Conservation (phyloP, 2,329 filamentous ascomycete species). For the Colletotrichum cordylinicola region DNA sequence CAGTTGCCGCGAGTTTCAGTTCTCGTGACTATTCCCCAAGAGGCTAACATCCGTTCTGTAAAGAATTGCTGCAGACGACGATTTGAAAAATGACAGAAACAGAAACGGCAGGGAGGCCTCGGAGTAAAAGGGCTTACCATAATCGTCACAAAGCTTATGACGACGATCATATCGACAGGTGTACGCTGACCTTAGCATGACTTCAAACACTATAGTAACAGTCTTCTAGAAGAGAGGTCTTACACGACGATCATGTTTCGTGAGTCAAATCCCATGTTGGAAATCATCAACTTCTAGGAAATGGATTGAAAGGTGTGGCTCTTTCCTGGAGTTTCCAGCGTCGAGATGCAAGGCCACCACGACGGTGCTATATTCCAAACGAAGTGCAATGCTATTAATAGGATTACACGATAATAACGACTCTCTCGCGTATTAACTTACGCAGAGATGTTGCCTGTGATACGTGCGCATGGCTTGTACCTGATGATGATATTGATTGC, state of each 20-base stretch:
- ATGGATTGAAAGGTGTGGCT: not conserved
- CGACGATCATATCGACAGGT: not conserved
- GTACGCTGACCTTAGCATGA: not conserved
- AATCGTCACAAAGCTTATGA: not conserved
- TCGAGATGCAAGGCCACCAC: not conserved
- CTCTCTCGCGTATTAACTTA: rapidly evolving
- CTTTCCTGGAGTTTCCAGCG: not conserved
- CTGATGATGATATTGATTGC: rapidly evolving
- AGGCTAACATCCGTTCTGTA: not conserved
- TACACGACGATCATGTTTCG: not conserved
- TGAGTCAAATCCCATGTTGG: not conserved
- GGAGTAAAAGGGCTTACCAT: not conserved
- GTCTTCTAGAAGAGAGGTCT: not conserved
- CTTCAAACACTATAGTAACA: not conserved
- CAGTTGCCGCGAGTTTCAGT: not conserved
- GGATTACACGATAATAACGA: rapidly evolving
- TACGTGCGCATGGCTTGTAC: not conserved
- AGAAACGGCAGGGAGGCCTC: not conserved
- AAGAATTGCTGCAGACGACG: not conserved
- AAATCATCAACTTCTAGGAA: not conserved
- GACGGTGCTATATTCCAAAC: not conserved
- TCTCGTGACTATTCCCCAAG: not conserved
- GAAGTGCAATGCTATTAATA: not conserved
- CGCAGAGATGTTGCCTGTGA: not conserved
- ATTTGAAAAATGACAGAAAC: not conserved